Evolutionary conservation across 2,329 filamentous ascomycete genomes (phyloP).

Genomic region (Davidsoniella neocaledoniae): DNA sequence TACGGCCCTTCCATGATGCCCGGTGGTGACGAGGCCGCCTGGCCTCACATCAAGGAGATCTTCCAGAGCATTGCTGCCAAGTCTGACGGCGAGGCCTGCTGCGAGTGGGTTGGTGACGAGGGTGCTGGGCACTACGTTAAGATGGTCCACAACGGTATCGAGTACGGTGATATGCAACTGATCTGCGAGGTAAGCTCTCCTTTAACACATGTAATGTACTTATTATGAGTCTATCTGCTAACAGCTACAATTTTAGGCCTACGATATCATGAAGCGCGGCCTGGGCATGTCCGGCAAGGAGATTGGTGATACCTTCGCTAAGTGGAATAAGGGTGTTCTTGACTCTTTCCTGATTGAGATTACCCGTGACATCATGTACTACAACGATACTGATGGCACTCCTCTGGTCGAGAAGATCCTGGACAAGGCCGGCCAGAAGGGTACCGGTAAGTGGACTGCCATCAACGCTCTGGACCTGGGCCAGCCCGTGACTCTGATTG

Average conservation of each 20-base stretch:
- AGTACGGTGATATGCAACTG: constrained; percentile 99
- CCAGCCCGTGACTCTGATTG: constrained; percentile 96
- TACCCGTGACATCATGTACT: constrained; percentile 96
- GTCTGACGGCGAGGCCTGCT: constrained; percentile 93
- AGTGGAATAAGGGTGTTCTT: constrained; percentile 98
- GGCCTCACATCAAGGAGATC: constrained; percentile 97
- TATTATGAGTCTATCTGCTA: neutral
- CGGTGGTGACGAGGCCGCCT: constrained; percentile 94
- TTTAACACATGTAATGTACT: neutral
- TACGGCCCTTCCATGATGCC: constrained; percentile 98
- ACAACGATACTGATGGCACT: constrained; percentile 83
- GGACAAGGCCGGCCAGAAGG: constrained; percentile 97
- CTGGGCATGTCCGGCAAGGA: constrained; percentile 80
- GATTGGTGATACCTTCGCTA: constrained; percentile 82
- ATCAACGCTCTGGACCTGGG: constrained; percentile 97
- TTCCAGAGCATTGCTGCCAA: constrained; percentile 97
- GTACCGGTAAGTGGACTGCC: constrained; percentile 99
- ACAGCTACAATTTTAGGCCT: constrained; percentile 47
- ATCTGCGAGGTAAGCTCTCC: constrained; percentile 73
- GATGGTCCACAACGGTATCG: constrained; percentile 99
- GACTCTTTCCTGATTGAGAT: constrained; percentile 99
- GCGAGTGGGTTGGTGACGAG: constrained; percentile 99
- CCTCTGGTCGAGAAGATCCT: constrained; percentile 97
- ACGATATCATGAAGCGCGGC: constrained; percentile 99
- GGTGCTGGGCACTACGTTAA: constrained; percentile 99